phyloP scores from a whole-genome alignment of 176 grass and related monocot genomes.

The Musa troglodytarum region DNA sequence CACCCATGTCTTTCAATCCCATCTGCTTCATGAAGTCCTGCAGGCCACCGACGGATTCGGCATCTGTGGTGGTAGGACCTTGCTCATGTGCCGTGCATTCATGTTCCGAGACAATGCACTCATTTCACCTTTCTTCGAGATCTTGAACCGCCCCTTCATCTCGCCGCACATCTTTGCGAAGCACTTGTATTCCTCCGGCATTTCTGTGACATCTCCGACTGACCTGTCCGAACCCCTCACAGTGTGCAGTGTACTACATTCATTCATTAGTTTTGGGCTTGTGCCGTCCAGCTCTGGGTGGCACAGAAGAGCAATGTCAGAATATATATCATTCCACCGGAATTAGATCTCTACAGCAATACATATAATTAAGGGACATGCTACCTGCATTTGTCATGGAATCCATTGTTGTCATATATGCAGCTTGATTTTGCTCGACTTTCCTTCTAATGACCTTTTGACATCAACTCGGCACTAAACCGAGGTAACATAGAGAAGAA shows the following conservation, averaged over 20 bases:
- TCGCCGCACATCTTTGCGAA: constrained; percentile 88
- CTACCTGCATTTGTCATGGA: constrained; percentile 86
- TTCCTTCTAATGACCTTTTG: constrained; percentile 92
- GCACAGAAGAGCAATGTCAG: neutral
- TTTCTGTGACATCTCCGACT: constrained; percentile 69
- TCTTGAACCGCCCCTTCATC: constrained; percentile 71
- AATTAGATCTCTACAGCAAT: neutral
- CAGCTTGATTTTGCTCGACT: constrained; percentile 86
- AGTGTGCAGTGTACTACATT: constrained; percentile 54
- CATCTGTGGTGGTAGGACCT: constrained; percentile 74
- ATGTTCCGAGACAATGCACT: constrained; percentile 54
- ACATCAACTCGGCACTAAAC: constrained; percentile 82
- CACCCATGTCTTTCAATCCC: constrained; percentile 65
- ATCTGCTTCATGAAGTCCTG: constrained; percentile 89
- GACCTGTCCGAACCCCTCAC: constrained; percentile 62
- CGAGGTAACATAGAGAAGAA: constrained; percentile 96
- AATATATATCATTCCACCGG: neutral
- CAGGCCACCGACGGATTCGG: constrained; percentile 78
- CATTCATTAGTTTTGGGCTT: constrained; percentile 79
- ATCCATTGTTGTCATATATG: constrained; percentile 99
- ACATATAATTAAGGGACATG: neutral
- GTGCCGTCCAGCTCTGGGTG: constrained; percentile 72
- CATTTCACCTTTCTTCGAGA: constrained; percentile 85
- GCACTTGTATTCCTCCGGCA: constrained; percentile 88
- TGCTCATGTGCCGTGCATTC: constrained; percentile 75